These are phyloP conservation scores for Collybia sordida DNA, from an alignment of 768 basidiomycete species.

Conservation along the genomic window DNA sequence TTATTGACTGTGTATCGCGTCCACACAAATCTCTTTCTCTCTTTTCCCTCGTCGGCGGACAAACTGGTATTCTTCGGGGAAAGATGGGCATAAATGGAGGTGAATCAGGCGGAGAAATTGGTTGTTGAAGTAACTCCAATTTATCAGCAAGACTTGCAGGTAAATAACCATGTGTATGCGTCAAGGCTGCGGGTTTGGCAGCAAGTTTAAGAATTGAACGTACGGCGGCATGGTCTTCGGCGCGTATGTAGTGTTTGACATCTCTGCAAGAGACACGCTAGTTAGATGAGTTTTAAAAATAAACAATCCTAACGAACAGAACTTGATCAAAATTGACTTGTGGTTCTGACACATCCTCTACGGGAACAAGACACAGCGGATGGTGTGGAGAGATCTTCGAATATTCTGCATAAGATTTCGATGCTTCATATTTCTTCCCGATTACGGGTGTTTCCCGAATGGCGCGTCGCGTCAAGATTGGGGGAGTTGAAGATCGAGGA, in stretches of 20 bases:
- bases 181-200: conserved; percentile 4
- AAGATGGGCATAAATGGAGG: conserved; percentile 29
- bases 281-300: neutral
- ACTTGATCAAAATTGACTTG: conserved; percentile 31
- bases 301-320: conserved; percentile 32
- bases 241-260: conserved; percentile 15
- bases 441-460: conserved; percentile 44
- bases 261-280: conserved; percentile 7
- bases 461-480: conserved; percentile 46
- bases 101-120: conserved; percentile 21
- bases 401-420: conserved; percentile 21
- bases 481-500: conserved; percentile 34
- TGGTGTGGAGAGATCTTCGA: conserved; percentile 13
- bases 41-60: neutral
- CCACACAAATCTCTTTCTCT: too few species aligned
- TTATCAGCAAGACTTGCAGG: conserved; percentile 12
- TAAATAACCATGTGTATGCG: conserved; percentile 7
- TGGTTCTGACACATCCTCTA: conserved; percentile 30
- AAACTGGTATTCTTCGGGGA: conserved; percentile 16
- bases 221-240: conserved; percentile 18
- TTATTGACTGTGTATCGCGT: too few species aligned
- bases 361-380: conserved; percentile 20
- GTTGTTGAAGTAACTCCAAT: conserved; percentile 20
- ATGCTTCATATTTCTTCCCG: conserved; percentile 22
- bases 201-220: conserved; percentile 15